Evolutionary conservation across 192 early-diverging fungal species (phyloP), one percentile per base, ranked within the genome.

Genomic region (Entophlyctis helioformis): DNA sequence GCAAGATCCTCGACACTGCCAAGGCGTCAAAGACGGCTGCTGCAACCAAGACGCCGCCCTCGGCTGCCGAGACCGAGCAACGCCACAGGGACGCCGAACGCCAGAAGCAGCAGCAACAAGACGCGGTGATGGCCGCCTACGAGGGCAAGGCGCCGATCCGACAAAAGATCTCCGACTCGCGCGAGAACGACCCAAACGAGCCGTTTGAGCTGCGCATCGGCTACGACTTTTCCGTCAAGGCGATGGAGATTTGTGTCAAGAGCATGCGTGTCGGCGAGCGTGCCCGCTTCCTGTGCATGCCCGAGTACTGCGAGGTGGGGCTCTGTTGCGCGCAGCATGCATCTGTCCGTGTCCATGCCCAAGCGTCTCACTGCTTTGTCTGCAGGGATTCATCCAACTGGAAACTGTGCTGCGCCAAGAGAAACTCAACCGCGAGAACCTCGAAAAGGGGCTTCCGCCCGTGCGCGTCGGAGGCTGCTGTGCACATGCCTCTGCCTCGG

Each of bases 151-250:
- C 46, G 22, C 43, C 19, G 24, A 59, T 63, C 16, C 55, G 5
- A 48, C 54, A 69, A 6, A 69, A 48, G 28, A 62, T 74, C 9
- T 42, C 55, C 16, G 57, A 63, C 35, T 57, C 72, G 11, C 29
- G 50, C 21, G 54, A 64, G 10, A 44, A 53, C 19, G 54, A 62
- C 24, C 46, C 50, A 12, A 37, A 53, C 4, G 46, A 33, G 15
- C 63, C 63, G 5, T 76, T 76, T 57, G 68, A 71, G 46, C 39
- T 76, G 39, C 56, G 72, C 4, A 64, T 71, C 22, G 72, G 72
- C 0, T 61, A 57, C 46, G 59, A 50, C 7, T 76, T 76, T 42
- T 63, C 65, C 20, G 68, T 71, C 12, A 54, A 44, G 19, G 57
- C 55, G 10, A 41, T 76, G 37, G 72, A 76, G 45, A 51, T 58